Base-by-base conservation (phyloP, 148 eudicot species). In the Diospyros kaki region DNA sequence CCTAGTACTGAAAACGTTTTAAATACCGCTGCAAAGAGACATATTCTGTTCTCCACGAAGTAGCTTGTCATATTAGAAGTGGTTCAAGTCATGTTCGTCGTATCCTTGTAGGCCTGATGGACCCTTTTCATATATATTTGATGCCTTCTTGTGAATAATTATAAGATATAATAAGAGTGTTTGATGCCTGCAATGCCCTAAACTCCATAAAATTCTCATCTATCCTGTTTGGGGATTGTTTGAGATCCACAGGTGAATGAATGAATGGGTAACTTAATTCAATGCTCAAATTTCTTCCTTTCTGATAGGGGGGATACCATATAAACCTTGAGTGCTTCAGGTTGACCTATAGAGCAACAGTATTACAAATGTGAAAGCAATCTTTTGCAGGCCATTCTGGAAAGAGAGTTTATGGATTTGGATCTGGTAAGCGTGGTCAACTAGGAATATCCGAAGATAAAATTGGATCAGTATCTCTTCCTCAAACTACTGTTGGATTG, bases 361-460 rank as follows among this genome's bases (percentile, higher is more conserved):
- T 28, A 28, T 28, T 28, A 28, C 28, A 68, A 18, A 68, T 74
- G 18, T 14, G 5, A 48, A 63, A 61, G 38, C 40, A 76, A 17
- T 53, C 43, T 79, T 56, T 50, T 80, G 79, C 71, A 83, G 89
- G 83, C 58, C 53, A 73, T 65, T 56, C 56, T 45, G 84, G 85
- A 48, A 80, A 85, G 65, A 80, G 82, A 79, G 77, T 90, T 2
- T 87, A 86, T 70, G 97, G 96, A 76, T 95, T 90, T 82, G 98
- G 98, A 64, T 90, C 89, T 39, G 93, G 91, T 60, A 95, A 88
- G 80, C 97, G 91, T 67, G 96, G 98, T 69, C 98, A 95, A 76
- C 80, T 95, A 66, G 98, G 98, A 71, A 84, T 89, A 73, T 88
- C 93, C 6, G 62, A 73, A 46, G 87, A 86, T 64, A 92, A 84